Evolutionary conservation across 441 rosid species (phyloP).

Genomic region (Corymbia calophylla): DNA sequence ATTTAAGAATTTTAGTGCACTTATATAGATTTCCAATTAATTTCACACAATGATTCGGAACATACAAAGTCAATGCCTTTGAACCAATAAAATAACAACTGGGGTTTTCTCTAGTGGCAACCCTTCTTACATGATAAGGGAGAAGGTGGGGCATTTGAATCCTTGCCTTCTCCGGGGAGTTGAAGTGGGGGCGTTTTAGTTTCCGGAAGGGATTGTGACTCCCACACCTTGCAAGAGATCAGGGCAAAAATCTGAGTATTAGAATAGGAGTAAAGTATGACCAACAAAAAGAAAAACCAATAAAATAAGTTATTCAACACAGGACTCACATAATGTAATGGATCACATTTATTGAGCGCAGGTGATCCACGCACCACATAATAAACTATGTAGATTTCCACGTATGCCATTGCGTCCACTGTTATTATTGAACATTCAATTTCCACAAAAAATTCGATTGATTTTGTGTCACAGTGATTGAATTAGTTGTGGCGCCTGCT

Average conservation of each 20-base stretch:
- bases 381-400: not conserved
- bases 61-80: not conserved
- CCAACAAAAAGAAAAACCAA: no score
- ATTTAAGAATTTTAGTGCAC: not conserved
- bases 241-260: no score
- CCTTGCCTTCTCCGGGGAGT: no score
- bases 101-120: no score
- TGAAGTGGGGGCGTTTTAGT: no score
- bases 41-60: rapidly evolving
- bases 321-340: not conserved
- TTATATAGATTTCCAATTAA: not conserved
- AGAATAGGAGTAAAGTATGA: no score
- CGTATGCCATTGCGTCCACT: not conserved
- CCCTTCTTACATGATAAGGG: no score
- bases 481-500: not conserved
- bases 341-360: not conserved
- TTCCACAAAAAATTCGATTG: not conserved
- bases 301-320: not conserved
- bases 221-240: no score
- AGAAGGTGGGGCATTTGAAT: no score
- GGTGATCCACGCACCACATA: rapidly evolving
- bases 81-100: not conserved
- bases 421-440: not conserved
- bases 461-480: not conserved
- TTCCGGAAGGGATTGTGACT: no score